Evolutionary conservation across 192 early-diverging fungal species (phyloP).

Genomic region (Rhizophagus clarus): DNA sequence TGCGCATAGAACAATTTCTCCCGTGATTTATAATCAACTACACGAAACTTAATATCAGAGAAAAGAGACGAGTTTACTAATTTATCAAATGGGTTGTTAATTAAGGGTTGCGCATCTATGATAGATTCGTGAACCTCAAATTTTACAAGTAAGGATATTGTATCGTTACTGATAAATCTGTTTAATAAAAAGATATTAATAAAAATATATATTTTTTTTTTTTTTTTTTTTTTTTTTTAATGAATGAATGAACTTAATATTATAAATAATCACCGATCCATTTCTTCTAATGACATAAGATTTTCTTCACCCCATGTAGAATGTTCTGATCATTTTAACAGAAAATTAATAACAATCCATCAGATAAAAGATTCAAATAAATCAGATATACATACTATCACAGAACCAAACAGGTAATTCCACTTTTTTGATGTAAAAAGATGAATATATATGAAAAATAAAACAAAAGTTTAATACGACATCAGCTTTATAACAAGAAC

Average conservation of each 20-base stretch:
- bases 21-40: slow-evolving; percentile 14
- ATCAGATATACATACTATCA: slow-evolving; percentile 29
- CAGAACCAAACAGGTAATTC: slow-evolving; percentile 38
- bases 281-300: slow-evolving; percentile 35
- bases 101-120: slow-evolving; percentile 18
- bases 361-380: neutral
- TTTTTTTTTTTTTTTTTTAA: no score
- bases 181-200: neutral
- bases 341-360: neutral
- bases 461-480: neutral
- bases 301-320: slow-evolving; percentile 38
- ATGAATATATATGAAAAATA: neutral
- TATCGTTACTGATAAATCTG: slow-evolving; percentile 34
- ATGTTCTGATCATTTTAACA: slow-evolving; percentile 26
- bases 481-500: neutral
- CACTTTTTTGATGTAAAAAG: slow-evolving; percentile 10
- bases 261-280: slow-evolving; percentile 23
- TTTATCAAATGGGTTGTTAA: slow-evolving; percentile 28
- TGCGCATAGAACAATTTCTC: slow-evolving; percentile 31
- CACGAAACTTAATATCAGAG: slow-evolving; percentile 39
- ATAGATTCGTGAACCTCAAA: slow-evolving; percentile 38
- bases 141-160: slow-evolving; percentile 38
- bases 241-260: neutral
- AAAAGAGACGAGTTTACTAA: slow-evolving; percentile 30
- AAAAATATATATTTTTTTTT: no score